phyloP scores from a whole-genome alignment of 305 asterid genomes.

The Ajuga reptans region DNA sequence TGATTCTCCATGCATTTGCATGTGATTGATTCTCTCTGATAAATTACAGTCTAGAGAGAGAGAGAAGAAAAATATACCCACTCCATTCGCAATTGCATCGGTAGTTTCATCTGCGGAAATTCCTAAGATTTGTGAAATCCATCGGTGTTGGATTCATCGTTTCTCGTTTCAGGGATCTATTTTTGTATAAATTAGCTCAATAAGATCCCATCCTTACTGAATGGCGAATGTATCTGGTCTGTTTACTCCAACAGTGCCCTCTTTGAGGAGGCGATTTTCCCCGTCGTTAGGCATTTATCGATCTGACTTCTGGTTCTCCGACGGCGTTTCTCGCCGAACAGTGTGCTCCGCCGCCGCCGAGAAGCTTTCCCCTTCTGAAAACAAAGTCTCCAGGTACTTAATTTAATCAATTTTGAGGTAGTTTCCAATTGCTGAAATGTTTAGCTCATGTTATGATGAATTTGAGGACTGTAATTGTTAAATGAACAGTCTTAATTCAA shows the following conservation, averaged over 20 bases:
- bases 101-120: slow-evolving; percentile 24
- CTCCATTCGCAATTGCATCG: slow-evolving; percentile 16
- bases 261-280: slow-evolving; percentile 16
- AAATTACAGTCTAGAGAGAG: neutral
- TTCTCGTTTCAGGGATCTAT: neutral
- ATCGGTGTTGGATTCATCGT: slow-evolving; percentile 18
- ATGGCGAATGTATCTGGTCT: slow-evolving; percentile 65
- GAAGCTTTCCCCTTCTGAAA: slow-evolving; percentile 40
- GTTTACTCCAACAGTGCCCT: slow-evolving; percentile 39
- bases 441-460: neutral
- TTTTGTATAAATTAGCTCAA: slow-evolving; percentile 11
- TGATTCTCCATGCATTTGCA: slow-evolving; percentile 25
- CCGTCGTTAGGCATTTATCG: slow-evolving; percentile 35
- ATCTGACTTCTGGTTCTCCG: slow-evolving; percentile 42
- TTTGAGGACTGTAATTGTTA: neutral
- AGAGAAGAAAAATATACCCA: too few relatives aligned
- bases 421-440: neutral
- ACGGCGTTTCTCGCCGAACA: slow-evolving; percentile 27
- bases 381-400: slow-evolving; percentile 40
- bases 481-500: neutral
- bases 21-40: neutral
- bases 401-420: slow-evolving; percentile 2
- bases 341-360: slow-evolving; percentile 42
- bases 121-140: slow-evolving; percentile 16
- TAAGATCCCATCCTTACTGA: slow-evolving; percentile 24